Evolutionary conservation across 176 grass and related monocot species (phyloP), one percentile per base, ranked within the genome.

Genomic region (Oryza punctata): DNA sequence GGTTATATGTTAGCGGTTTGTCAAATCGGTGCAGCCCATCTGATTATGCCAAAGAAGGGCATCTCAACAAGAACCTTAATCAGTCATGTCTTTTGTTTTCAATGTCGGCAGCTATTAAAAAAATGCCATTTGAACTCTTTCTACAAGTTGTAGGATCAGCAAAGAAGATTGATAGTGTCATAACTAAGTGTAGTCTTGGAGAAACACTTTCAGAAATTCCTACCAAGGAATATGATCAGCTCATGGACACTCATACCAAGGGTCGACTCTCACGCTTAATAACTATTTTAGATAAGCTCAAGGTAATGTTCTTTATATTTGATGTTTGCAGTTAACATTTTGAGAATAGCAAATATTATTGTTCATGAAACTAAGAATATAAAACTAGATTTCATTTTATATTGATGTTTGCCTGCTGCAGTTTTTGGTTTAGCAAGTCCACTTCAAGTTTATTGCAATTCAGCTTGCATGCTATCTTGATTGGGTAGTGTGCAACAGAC

Each of bases 71-170:
- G 77, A 84, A 73, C 78, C 71, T 83, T 81, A 79, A 81, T 46
- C 85, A 82, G 65, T 84, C 90, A 64, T 91, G 76, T 67, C 85
- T 85, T 14, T 81, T 98, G 63, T 98, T 98, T 93, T 87, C 89
- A 18, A 83, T 92, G 82, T 76, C 89, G 52, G 85, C 90, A 79
- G 96, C 91, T 84, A 86, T 69, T 57, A 98, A 93, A 77, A 66
- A 85, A 79, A 98, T 98, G 96, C 93, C 93, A 6, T 82, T 98
- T 77, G 87, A 98, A 88, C 71, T 98, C 32, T 98, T 98, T 80
- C 84, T 95, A 78, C 93, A 98, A 88, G 87, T 98, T 84, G 96
- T 98, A 54, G 96, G 96, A 19, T 95, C 87, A 93, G 68, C 91
- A 72, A 38, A 38, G 37, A 93, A 91, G 79, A 90, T 98, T 64